Evolutionary conservation across 345 rosid genomes (phyloP).

Genomic region (Fremontodendron californicum): DNA sequence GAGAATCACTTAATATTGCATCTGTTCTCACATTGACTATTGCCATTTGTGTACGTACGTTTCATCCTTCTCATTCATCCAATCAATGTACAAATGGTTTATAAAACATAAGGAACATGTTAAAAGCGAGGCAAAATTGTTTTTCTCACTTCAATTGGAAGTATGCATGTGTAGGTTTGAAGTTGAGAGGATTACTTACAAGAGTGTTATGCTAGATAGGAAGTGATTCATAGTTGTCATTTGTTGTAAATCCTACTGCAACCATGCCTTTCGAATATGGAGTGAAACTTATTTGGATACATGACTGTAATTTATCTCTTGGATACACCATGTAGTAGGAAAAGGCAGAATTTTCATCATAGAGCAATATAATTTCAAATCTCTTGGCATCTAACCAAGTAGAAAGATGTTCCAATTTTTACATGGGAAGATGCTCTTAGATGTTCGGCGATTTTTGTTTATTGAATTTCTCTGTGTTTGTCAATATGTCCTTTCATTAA

Average conservation of each 20-base stretch:
- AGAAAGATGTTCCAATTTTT: background rate
- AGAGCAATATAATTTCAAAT: background rate
- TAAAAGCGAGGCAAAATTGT: background rate
- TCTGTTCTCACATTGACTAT: background rate
- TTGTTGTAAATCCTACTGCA: background rate
- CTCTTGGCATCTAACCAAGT: background rate
- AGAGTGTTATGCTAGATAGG: background rate
- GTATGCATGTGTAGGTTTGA: background rate
- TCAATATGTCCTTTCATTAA: background rate
- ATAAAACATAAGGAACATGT: background rate
- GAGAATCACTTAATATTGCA: background rate
- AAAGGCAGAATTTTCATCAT: background rate
- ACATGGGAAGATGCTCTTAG: background rate
- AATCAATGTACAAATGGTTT: background rate
- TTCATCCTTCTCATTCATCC: background rate
- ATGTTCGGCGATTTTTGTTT: background rate
- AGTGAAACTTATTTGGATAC: background rate
- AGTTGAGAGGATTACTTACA: background rate
- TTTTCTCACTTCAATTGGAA: background rate
- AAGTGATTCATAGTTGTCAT: no score
- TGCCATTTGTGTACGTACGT: background rate
- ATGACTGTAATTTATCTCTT: background rate
- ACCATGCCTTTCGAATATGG: background rate
- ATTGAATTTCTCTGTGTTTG: background rate
- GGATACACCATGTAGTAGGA: background rate